A percentile compares a stretch with the other conserved stretches of the same genome.
These are phyloP conservation scores for Kwoniella mangroviensis DNA, from an alignment of 768 basidiomycete species.

Conservation along the genomic window DNA sequence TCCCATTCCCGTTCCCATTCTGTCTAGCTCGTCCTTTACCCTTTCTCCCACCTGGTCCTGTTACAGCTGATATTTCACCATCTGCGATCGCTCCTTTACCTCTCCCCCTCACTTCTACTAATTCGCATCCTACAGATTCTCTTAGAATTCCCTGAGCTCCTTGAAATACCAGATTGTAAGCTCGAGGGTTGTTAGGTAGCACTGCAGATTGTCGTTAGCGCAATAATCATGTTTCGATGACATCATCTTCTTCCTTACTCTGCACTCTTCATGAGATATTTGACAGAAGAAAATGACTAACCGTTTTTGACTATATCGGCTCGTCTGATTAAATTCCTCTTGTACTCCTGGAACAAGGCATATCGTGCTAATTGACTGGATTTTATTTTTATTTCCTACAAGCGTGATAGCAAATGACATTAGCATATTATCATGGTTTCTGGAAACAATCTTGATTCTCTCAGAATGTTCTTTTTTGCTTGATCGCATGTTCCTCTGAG, in stretches of 20 bases:
- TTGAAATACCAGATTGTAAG: conserved; percentile 70
- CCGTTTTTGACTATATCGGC: conserved; percentile 91
- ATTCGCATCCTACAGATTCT: conserved; percentile 78
- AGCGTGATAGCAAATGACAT: neutral
- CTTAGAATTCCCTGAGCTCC: conserved; percentile 70
- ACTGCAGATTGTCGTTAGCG: conserved; percentile 55
- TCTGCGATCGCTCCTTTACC: conserved; percentile 21
- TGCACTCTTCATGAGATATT: too few relatives aligned
- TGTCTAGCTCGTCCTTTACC: conserved; percentile 35
- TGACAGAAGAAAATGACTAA: conserved; percentile 41
- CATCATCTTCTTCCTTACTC: too few relatives aligned
- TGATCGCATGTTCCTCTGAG: too few relatives aligned
- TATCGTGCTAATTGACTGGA: conserved; percentile 76
- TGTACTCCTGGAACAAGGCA: conserved; percentile 79
- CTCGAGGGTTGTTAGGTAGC: conserved; percentile 62
- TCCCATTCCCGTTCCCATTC: conserved; percentile 62
- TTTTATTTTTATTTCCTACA: conserved; percentile 69
- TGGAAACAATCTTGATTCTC: neutral
- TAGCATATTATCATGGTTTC: neutral
- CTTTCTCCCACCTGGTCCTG: conserved; percentile 30
- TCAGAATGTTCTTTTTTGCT: neutral
- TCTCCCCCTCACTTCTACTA: conserved; percentile 69
- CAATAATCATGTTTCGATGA: too few relatives aligned
- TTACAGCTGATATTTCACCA: conserved; percentile 13
- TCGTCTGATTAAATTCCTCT: conserved; percentile 68